Base-by-base conservation (phyloP, 805 yeast genomes). In the Saccharomycopsis guyanensis region DNA sequence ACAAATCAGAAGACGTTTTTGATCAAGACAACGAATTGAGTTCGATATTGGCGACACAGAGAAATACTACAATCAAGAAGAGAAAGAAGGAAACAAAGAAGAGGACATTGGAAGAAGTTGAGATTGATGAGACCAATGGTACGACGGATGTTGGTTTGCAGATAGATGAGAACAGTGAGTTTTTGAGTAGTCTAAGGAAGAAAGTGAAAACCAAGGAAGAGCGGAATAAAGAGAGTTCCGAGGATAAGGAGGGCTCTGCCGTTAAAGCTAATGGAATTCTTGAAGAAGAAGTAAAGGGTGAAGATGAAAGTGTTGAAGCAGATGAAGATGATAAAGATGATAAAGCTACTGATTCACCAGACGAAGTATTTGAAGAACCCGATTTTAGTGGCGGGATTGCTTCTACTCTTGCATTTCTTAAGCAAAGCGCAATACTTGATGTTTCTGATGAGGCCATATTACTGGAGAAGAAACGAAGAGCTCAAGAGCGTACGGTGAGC, bases 111-210 rank as follows among this genome's bases (percentile, higher is more conserved):
- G 36, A 37, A 27, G 39, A 54, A 43, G 19, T 41, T 38, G 19
- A 23, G 31, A 37, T 40, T 47, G 31, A 42, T 15, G 39, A 46
- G 23, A 6, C n/a, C 8, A 13, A 8, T n/a, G 35, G 22, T 44
- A n/a, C n/a, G n/a, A n/a, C n/a, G n/a, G 13, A 20, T 18, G 40
- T 18, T 1, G 59, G 59, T 12, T 33, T 58, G 35, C 40, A 52
- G 2, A 43, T 65, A 2, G 59, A 63, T 46, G 68, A 62, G 27
- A 61, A 55, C 16, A 38, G 56, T 8, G 66, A 63, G 18, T 65
- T 66, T 43, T 47, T 66, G 39, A 53, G 51, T n/a, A 34, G 44
- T 29, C 38, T 55, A 4, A 55, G 56, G 50, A 52, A 51, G 34
- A 38, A 37, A 12, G 22, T 12, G 13, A 39, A 23, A 16, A 2